Evolutionary conservation across 23 red algal genomes (phyloP), one percentile per base, ranked within the genome.

Genomic region (Gracilaria vermiculophylla): DNA sequence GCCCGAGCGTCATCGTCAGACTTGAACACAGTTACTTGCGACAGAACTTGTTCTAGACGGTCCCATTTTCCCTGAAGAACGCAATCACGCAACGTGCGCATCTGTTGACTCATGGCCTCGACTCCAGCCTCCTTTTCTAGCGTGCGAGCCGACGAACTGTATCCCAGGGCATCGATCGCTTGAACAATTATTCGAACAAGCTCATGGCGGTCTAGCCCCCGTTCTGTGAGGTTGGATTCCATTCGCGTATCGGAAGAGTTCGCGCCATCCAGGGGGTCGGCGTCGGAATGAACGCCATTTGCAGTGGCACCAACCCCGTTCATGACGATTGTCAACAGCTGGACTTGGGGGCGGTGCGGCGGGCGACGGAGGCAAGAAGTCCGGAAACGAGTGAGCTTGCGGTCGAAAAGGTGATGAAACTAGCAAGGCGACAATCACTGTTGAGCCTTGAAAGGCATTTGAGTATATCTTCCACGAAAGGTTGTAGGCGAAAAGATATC

Each of bases 151-250:
- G 95, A 87, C 41, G 34, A 40, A 5, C 15, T 37, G 60, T 84
- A 94, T 25, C 90, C 90, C 49, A 97, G 77, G 19, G 77, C 76
- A 29, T 97, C 89, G 66, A 94, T 56, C 33, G 85, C 77, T 62
- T 97, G 95, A 19, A 94, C 54, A 57, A 97, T 71, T 21, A 97
- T 80, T 44, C 95, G 85, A 27, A 90, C 78, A 34, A 97, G 70
- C 32, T 97, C 90, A 51, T 36, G 45, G 34, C 77, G 64, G 77
- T 90, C 77, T 24, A 97, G 90, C 3, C 78, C 90, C 6, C 84
- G 44, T 44, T 62, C 64, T 2, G 86, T 91, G 44, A 67, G 23
- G 36, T 91, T 55, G 25, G 73, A 32, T 19, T 88, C 72, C 50
- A 53, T 53, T 20, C 25, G 44, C 24, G 81, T 32, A 71, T 85